A percentile compares a stretch with the other conserved stretches of the same genome.
These are phyloP conservation scores for Pythium dissimile DNA, from an alignment of 352 stramenopile species.

Conservation along the genomic window DNA sequence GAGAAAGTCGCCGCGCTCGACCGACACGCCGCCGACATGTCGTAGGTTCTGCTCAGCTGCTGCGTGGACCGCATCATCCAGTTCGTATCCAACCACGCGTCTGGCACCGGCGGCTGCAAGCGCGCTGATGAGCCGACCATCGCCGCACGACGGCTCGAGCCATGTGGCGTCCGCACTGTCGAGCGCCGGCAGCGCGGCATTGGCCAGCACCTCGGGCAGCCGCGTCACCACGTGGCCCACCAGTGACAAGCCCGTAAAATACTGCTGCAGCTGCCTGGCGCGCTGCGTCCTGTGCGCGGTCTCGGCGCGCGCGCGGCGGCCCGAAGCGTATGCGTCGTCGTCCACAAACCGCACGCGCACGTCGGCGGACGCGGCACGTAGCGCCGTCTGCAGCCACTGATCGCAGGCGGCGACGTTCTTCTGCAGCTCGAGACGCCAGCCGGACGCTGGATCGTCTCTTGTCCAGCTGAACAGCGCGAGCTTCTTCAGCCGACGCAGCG, in stretches of 20 bases:
- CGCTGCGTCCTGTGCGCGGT: slow-evolving; percentile 27
- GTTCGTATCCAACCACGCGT: slow-evolving; percentile 52
- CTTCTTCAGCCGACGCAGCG: slow-evolving; percentile 53
- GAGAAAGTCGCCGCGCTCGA: slow-evolving; percentile 54
- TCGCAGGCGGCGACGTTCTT: slow-evolving; percentile 60
- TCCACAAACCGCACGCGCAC: slow-evolving; percentile 44
- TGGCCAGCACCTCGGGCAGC: slow-evolving; percentile 21
- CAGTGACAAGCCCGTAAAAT: slow-evolving; percentile 53
- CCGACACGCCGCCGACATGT: slow-evolving; percentile 9
- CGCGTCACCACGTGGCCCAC: slow-evolving; percentile 35
- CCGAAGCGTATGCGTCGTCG: slow-evolving; percentile 38
- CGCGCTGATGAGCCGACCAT: slow-evolving; percentile 47
- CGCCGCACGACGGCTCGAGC: slow-evolving; percentile 74
- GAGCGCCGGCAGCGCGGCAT: background rate
- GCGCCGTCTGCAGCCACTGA: slow-evolving; percentile 45
- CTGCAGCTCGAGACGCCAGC: slow-evolving; percentile 56
- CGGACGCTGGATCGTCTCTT: slow-evolving; percentile 29
- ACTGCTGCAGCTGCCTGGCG: slow-evolving; percentile 65
- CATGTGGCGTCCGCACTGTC: slow-evolving; percentile 31
- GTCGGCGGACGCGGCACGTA: slow-evolving; percentile 24
- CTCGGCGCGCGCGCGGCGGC: slow-evolving; percentile 17
- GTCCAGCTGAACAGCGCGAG: slow-evolving; percentile 53
- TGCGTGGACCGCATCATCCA: slow-evolving; percentile 36
- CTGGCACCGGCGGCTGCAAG: slow-evolving; percentile 37
- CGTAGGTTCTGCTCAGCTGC: slow-evolving; percentile 16